Percentiles rank a stretch among this genome's conserved stretches.
Evolutionary conservation across 1,284 basidiomycete species (phyloP).

Genomic region (Naganishia liquefaciens): DNA sequence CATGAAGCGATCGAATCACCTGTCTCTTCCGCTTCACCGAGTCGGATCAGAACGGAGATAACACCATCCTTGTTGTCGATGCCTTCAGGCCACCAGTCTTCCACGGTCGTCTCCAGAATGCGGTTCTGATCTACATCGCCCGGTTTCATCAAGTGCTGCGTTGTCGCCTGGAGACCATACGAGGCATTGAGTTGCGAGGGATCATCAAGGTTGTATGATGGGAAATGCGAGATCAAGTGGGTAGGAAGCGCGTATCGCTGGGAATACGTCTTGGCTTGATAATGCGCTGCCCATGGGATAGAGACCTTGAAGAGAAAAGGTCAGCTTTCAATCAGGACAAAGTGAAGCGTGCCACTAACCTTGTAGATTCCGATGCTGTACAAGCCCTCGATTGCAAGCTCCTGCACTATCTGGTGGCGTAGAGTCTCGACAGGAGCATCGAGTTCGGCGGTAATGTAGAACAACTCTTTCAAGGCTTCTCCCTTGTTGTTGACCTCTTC

Average conservation of each 20-base stretch:
- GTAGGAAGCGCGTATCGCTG: conserved; percentile 39
- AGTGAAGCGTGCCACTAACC: conserved; percentile 38
- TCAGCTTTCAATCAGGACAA: not conserved
- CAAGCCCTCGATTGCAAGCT: conserved; percentile 36
- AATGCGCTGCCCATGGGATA: conserved; percentile 47
- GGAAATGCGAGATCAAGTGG: conserved; percentile 46
- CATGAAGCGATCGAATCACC: not conserved
- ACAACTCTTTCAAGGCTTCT: conserved; percentile 36
- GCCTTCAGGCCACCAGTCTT: conserved; percentile 40
- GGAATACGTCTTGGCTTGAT: conserved; percentile 43
- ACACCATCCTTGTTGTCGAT: conserved; percentile 33
- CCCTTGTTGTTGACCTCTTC: conserved; percentile 19
- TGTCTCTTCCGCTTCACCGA: conserved; percentile 31
- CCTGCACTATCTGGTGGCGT: conserved; percentile 38
- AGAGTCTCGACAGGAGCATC: conserved; percentile 40
- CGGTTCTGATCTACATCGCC: conserved; percentile 7
- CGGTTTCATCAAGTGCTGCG: conserved; percentile 32
- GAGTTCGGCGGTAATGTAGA: conserved; percentile 41
- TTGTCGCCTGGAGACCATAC: conserved; percentile 32
- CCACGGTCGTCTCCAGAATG: conserved; percentile 27
- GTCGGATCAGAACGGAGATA: conserved; percentile 45
- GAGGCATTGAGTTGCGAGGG: conserved; percentile 39
- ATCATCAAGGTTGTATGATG: conserved; percentile 49
- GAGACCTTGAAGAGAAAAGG: conserved; percentile 38
- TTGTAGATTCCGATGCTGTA: conserved; percentile 46